Conservation (phyloP, 345 rosid species). For the Eucalyptus tenuipes region DNA sequence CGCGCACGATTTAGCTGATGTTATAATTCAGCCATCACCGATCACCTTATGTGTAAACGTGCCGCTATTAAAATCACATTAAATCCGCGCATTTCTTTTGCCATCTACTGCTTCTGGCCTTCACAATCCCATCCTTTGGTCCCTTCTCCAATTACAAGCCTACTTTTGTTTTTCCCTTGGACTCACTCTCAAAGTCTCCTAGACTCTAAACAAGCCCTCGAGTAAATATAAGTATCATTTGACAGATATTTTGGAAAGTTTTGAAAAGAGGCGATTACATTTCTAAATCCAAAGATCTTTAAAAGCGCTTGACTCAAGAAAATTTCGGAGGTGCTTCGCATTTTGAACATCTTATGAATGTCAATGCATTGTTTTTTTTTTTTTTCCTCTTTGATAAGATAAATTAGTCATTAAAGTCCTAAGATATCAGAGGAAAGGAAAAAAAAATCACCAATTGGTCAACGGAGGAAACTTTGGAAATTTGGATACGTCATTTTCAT, state of each 20-base stretch:
- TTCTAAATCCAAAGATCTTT: too few species aligned
- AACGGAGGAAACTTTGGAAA: neutral
- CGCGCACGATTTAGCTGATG: neutral
- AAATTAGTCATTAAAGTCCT: neutral
- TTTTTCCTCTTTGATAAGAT: neutral
- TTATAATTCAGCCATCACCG: neutral
- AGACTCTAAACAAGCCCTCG: neutral
- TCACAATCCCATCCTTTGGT: neutral
- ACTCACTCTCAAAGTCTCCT: neutral
- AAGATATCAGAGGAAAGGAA: neutral
- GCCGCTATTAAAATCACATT: neutral
- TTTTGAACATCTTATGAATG: neutral
- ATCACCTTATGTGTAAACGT: neutral
- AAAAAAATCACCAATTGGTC: neutral
- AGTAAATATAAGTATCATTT: neutral
- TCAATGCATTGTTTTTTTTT: neutral
- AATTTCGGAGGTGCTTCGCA: neutral
- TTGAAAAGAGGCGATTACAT: neutral
- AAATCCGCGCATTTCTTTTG: neutral
- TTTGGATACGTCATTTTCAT: neutral
- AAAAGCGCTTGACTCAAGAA: too few species aligned
- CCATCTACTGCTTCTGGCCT: neutral
- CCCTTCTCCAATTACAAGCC: neutral
- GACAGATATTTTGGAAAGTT: neutral
- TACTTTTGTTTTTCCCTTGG: neutral